Evolutionary conservation across 2,329 filamentous ascomycete species (phyloP).

Genomic region (Ascochyta viciae-villosae): DNA sequence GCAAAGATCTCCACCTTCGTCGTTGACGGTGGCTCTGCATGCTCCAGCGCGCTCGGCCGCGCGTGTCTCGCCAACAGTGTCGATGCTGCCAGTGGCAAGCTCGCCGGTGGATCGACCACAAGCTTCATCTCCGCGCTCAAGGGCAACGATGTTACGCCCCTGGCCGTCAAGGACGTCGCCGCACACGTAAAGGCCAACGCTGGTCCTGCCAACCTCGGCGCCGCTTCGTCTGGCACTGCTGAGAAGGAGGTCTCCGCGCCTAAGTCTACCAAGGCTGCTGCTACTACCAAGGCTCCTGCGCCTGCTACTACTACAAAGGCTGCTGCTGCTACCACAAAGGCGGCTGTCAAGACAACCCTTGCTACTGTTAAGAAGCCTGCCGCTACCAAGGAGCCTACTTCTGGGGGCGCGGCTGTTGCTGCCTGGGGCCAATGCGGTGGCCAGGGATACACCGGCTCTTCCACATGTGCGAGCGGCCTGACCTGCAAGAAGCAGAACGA

Average conservation of each 20-base stretch:
- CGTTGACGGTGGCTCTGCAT: slow-evolving; percentile 36
- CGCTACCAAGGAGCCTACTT: slow-evolving; percentile 15
- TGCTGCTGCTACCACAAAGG: slow-evolving; percentile 12
- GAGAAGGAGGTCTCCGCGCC: slow-evolving; percentile 2
- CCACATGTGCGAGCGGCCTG: slow-evolving; percentile 47
- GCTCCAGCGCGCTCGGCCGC: slow-evolving; percentile 27
- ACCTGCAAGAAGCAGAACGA: slow-evolving; percentile 51
- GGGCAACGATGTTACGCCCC: slow-evolving; percentile 20
- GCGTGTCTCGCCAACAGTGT: slow-evolving; percentile 28
- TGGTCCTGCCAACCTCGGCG: slow-evolving; percentile 24
- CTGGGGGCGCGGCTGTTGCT: slow-evolving; percentile 25
- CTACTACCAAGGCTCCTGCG: slow-evolving; percentile 10
- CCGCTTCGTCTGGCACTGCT: slow-evolving; percentile 1
- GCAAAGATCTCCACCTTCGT: slow-evolving; percentile 37
- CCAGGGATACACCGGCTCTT: slow-evolving; percentile 48
- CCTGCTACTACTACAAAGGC: slow-evolving; percentile 15
- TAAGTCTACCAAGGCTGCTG: slow-evolving; percentile 14
- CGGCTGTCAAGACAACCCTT: slow-evolving; percentile 27
- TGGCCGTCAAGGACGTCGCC: slow-evolving; percentile 27
- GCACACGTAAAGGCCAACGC: slow-evolving; percentile 27
- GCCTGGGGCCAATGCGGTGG: slow-evolving; percentile 57
- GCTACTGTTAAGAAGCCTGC: slow-evolving; percentile 29
- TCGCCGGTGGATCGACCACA: slow-evolving; percentile 16
- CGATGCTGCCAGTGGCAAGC: slow-evolving; percentile 28
- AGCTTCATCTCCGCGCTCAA: slow-evolving; percentile 25